Conservation (phyloP, 2,329 filamentous ascomycete species). For the Verticillium nonalfalfae region DNA sequence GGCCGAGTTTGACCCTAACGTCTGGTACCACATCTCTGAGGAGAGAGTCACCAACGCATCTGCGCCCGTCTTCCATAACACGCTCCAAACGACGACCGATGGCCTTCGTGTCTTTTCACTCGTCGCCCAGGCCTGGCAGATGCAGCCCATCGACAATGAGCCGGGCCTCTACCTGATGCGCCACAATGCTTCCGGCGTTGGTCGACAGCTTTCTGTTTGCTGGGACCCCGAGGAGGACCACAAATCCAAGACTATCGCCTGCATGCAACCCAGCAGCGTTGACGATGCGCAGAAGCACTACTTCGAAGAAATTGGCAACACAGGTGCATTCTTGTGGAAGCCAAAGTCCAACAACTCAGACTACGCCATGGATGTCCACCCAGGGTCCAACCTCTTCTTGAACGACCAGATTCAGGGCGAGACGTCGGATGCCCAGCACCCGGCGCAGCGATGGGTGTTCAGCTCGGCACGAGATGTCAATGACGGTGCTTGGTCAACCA, state of each 20-base stretch:
- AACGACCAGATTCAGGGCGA: constrained; percentile 15
- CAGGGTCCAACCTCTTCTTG: constrained; percentile 22
- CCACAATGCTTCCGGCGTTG: constrained; percentile 16
- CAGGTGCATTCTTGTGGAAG: constrained; percentile 18
- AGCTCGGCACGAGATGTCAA: constrained; percentile 20
- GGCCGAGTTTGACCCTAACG: constrained; percentile 24
- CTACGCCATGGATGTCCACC: constrained; percentile 25
- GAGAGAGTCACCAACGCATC: constrained; percentile 22
- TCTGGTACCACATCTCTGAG: constrained; percentile 28
- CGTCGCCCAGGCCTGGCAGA: constrained; percentile 16
- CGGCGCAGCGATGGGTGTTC: constrained; percentile 26
- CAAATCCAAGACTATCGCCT: constrained; percentile 19
- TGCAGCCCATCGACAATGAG: constrained; percentile 18
- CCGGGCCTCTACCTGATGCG: constrained; percentile 24
- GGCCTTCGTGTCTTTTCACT: constrained; percentile 15
- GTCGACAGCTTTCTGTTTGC: constrained; percentile 23
- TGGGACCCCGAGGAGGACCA: constrained; percentile 15
- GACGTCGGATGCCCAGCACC: constrained; percentile 11
- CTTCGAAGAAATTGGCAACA: constrained; percentile 19
- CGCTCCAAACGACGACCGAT: constrained; percentile 10
- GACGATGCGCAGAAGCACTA: constrained; percentile 25
- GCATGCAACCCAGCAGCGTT: constrained; percentile 17
- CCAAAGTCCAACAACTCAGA: constrained; percentile 19
- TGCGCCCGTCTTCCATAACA: constrained; percentile 13
- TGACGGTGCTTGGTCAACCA: constrained; percentile 24